phyloP scores from a whole-genome alignment of 768 basidiomycete genomes.

The Panellus pusillus region DNA sequence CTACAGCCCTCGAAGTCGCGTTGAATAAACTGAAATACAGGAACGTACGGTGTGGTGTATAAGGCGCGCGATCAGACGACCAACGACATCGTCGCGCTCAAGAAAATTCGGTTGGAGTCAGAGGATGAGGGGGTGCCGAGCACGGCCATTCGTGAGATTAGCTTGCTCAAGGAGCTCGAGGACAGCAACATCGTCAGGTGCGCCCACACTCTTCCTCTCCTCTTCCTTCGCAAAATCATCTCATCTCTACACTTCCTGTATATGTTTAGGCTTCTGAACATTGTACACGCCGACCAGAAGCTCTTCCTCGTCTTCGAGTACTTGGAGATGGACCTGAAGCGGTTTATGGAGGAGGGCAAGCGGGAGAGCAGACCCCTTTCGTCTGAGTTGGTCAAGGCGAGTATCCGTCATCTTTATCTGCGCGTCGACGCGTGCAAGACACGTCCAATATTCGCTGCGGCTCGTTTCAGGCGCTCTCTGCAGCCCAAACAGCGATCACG shows the following conservation, averaged over 20 bases:
- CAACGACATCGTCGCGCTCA: slow-evolving; percentile 88
- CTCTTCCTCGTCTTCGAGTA: slow-evolving; percentile 98
- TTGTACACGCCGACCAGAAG: slow-evolving; percentile 96
- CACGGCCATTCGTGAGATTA: slow-evolving; percentile 98
- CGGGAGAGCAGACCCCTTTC: slow-evolving; percentile 70
- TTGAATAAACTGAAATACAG: slow-evolving; percentile 40
- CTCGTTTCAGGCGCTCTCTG: slow-evolving; percentile 1
- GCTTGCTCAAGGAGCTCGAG: slow-evolving; percentile 92
- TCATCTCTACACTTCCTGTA: not conserved
- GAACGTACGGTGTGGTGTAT: slow-evolving; percentile 98
- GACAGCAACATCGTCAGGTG: slow-evolving; percentile 95
- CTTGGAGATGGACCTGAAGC: slow-evolving; percentile 93
- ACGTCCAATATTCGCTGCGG: not conserved
- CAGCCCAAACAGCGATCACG: slow-evolving; percentile 16
- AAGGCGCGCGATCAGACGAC: slow-evolving; percentile 84
- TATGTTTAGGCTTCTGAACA: slow-evolving; percentile 78
- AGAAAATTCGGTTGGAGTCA: slow-evolving; percentile 97
- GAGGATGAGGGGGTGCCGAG: slow-evolving; percentile 99
- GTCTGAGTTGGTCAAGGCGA: slow-evolving; percentile 77
- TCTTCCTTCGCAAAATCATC: not conserved
- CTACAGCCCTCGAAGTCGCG: slow-evolving; percentile 15
- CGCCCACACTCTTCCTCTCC: slow-evolving; percentile 20
- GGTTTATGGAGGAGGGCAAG: slow-evolving; percentile 91
- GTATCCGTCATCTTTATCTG: slow-evolving; percentile 26
- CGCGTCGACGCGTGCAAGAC: slow-evolving; percentile 8